Base-by-base conservation (phyloP, 192 early-diverging fungal genomes). In the Coemansia pectinata region DNA sequence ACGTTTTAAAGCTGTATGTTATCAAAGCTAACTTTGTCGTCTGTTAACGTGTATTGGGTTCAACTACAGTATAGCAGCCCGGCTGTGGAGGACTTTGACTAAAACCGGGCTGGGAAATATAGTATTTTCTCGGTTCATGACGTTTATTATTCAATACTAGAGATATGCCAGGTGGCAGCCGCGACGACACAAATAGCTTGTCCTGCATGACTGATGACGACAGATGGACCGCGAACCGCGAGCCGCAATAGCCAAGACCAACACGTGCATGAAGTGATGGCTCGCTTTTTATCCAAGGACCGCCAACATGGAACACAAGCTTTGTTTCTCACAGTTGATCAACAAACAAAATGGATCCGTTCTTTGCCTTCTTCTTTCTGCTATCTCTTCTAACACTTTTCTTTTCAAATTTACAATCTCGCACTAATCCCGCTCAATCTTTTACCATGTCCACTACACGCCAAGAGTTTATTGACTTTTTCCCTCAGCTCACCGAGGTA, bases 381-480 rank as follows among this genome's bases (percentile, higher is more conserved):
- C 23, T 31, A 29, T 41, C 38, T 1, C 42, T 68, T 36, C 21
- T 36, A 9, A 21, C 29, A 34, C 39, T 47, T 23, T 59, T 59
- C 5, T 60, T 48, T 21, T 59, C 25, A 14, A 60, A 60, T 31
- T 66, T 33, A 34, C 67, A 10, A 47, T 66, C 50, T 42, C 33
- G 40, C 34, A 40, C 27, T 25, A 15, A 25, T 21, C 17, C 19
- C n/a, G 19, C 2, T 17, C 36, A 61, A 25, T 21, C 38, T 61
- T 34, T 15, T 12, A 65, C 34, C 50, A 83, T 83, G 81, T 40
- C 77, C 15, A 85, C 83, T 14, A 63, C 75, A 0, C 68, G 67
- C 48, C 39, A 87, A 65, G 88, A 85, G 69, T 96, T 97, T 77
- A 81, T 81, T 71, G 87, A 87, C 39, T 89, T 91, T 39, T 96